Evolutionary conservation across 805 yeast species (phyloP).

Genomic region (Wickerhamiella lipophila): DNA sequence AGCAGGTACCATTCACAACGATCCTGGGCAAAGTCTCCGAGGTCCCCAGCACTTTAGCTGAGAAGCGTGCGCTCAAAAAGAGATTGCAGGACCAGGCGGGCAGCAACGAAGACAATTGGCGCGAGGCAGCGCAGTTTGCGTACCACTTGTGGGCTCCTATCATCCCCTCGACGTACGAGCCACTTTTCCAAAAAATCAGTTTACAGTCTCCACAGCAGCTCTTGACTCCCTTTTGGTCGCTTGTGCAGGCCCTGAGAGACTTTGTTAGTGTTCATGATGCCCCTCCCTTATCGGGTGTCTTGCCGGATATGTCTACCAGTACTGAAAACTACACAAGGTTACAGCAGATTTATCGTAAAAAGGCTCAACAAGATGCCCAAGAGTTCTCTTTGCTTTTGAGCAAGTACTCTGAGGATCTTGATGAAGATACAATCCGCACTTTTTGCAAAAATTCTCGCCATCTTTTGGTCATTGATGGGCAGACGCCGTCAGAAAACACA

Average conservation of each 20-base stretch:
- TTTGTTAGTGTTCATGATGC: constrained; percentile 33
- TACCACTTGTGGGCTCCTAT: constrained; percentile 32
- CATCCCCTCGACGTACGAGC: constrained; percentile 16
- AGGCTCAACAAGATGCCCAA: constrained; percentile 40
- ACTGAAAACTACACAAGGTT: constrained; percentile 48
- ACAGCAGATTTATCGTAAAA: constrained; percentile 44
- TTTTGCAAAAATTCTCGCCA: constrained; percentile 49
- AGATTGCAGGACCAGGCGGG: constrained; percentile 31
- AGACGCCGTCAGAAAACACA: constrained; percentile 5
- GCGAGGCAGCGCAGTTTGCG: constrained; percentile 38
- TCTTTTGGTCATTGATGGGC: constrained; percentile 36
- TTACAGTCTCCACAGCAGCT: neutral
- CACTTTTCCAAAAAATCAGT: constrained; percentile 10
- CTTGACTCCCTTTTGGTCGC: constrained; percentile 44
- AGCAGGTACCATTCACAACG: constrained; percentile 60
- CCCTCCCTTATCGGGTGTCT: constrained; percentile 59
- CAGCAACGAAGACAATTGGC: constrained; percentile 36
- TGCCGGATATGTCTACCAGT: constrained; percentile 84
- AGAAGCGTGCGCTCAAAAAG: constrained; percentile 31
- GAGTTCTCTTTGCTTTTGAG: constrained; percentile 24
- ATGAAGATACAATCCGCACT: constrained; percentile 28
- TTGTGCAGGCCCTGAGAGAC: constrained; percentile 39
- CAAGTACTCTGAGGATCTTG: neutral
- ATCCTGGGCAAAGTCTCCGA: constrained; percentile 42
- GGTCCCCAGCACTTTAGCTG: constrained; percentile 30